phyloP scores from a whole-genome alignment of 345 rosid species.

The Melastoma malabathricum region DNA sequence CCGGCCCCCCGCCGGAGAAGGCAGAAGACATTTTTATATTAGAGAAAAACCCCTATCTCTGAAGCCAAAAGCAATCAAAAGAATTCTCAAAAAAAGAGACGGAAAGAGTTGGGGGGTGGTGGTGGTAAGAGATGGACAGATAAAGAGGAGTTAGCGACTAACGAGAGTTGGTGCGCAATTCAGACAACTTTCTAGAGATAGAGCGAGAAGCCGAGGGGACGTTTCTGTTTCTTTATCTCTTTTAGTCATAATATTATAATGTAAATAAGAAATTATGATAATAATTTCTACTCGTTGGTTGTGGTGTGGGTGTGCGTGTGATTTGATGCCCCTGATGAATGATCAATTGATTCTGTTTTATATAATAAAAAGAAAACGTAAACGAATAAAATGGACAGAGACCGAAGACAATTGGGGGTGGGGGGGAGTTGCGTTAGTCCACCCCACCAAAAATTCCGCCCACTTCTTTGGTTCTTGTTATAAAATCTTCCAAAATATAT shows the following conservation, averaged over 20 bases:
- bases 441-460: too few species aligned
- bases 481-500: too few species aligned
- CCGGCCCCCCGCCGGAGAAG: conserved; percentile 56
- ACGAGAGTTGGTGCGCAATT: conserved; percentile 2
- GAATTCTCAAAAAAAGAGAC: conserved; percentile 2
- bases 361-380: too few species aligned
- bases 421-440: too few species aligned
- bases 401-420: too few species aligned
- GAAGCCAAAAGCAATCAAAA: conserved; percentile 18
- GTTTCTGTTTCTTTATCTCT: conserved; percentile 12
- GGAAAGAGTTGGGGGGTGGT: conserved; percentile 1
- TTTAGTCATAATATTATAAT: too few species aligned
- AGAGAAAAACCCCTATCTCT: not conserved
- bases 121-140: conserved; percentile 2
- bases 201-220: conserved; percentile 5
- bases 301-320: too few species aligned
- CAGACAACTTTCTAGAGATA: too few species aligned
- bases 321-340: too few species aligned
- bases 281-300: not conserved
- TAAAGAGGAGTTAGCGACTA: conserved; percentile 7
- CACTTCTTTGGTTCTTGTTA: too few species aligned
- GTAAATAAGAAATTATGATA: not conserved
- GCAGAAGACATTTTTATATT: conserved; percentile 60
- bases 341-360: too few species aligned
- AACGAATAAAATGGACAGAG: too few species aligned